phyloP scores from a whole-genome alignment of 768 basidiomycete species.

The Lanmaoa rubissima region DNA sequence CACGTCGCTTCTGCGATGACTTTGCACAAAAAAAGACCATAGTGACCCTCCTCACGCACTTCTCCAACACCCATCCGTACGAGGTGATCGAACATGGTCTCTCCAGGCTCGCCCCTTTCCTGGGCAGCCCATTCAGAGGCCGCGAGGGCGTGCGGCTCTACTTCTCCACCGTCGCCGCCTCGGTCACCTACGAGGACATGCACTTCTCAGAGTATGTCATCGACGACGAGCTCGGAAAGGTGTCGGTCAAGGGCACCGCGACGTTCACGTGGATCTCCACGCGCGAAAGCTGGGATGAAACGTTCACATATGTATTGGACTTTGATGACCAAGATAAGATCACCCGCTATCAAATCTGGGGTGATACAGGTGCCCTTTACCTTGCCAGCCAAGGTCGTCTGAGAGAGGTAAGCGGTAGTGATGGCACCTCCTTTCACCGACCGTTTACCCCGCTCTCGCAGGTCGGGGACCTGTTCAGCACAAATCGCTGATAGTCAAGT shows the following conservation, averaged over 20 bases:
- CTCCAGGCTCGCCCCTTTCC: conserved; percentile 53
- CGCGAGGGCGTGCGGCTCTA: conserved; percentile 44
- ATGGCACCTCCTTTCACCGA: neutral
- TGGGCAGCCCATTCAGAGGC: conserved; percentile 51
- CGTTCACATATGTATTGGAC: conserved; percentile 57
- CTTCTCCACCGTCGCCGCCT: conserved; percentile 45
- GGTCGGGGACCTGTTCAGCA: neutral
- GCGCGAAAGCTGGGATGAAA: conserved; percentile 57
- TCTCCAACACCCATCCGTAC: conserved; percentile 44
- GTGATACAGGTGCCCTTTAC: conserved; percentile 64
- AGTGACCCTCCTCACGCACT: conserved; percentile 46
- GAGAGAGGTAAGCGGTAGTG: conserved; percentile 4
- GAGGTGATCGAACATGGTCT: conserved; percentile 57
- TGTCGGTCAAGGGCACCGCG: conserved; percentile 53
- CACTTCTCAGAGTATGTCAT: conserved; percentile 54
- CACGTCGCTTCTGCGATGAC: conserved; percentile 49
- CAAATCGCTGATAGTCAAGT: neutral
- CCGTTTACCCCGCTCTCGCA: neutral
- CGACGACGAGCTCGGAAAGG: conserved; percentile 48
- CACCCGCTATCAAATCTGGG: conserved; percentile 64
- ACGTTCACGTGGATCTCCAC: conserved; percentile 57
- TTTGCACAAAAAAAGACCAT: conserved; percentile 46
- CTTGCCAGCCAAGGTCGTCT: conserved; percentile 54
- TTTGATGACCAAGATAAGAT: conserved; percentile 58
- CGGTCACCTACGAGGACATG: conserved; percentile 52